Conservation (phyloP, 139 green algal species). For the Spirogloea muscicola region DNA sequence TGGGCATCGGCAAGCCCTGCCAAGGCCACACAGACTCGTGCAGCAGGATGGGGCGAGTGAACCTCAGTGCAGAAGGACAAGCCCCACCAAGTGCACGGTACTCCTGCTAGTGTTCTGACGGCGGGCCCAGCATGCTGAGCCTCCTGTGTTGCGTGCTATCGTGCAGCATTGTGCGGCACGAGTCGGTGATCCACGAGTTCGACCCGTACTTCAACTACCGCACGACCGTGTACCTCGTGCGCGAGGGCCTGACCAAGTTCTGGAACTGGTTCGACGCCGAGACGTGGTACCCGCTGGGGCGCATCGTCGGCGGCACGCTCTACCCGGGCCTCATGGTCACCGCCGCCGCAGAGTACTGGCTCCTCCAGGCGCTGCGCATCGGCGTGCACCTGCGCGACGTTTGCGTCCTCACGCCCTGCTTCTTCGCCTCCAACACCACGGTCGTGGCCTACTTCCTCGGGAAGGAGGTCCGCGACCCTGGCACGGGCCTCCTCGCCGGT, state of each 20-base stretch:
- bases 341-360: conserved; percentile 48
- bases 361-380: conserved; percentile 61
- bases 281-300: conserved; percentile 70
- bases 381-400: conserved; percentile 57
- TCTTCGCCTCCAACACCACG: conserved; percentile 58
- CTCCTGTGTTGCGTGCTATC: too few relatives aligned
- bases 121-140: too few relatives aligned
- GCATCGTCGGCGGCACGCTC: conserved; percentile 68
- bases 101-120: too few relatives aligned
- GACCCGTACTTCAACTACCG: conserved; percentile 77
- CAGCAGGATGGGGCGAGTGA: too few relatives aligned
- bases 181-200: conserved; percentile 73
- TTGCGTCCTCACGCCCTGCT: conserved; percentile 61
- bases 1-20: too few relatives aligned
- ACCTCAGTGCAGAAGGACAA: too few relatives aligned
- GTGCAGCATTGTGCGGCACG: too few relatives aligned
- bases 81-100: too few relatives aligned
- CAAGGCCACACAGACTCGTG: too few relatives aligned
- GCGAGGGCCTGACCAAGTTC: conserved; percentile 64
- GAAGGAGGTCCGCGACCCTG: conserved; percentile 53
- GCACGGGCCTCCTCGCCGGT: conserved; percentile 55
- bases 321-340: conserved; percentile 73
- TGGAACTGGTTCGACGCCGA: conserved; percentile 73
- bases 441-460: conserved; percentile 66
- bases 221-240: conserved; percentile 59